Evolutionary conservation across 1,284 basidiomycete genomes (phyloP).

Genomic region (Fomitopsis pinicola): DNA sequence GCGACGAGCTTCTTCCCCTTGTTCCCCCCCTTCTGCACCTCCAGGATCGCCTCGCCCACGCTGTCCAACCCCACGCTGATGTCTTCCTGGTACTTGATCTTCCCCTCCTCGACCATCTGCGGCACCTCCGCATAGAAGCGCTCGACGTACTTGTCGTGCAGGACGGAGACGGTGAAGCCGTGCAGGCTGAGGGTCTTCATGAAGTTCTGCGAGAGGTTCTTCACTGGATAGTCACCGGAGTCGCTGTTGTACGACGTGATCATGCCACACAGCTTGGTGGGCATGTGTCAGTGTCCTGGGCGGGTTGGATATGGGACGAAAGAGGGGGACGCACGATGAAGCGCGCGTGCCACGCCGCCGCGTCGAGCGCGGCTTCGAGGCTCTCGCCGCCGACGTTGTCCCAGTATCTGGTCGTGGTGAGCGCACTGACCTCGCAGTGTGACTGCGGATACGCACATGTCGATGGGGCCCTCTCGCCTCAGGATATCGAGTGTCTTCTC

Average conservation of each 20-base stretch:
- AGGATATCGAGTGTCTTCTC: slow-evolving; percentile 47
- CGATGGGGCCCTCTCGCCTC: slow-evolving; percentile 52
- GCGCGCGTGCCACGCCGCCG: slow-evolving; percentile 45
- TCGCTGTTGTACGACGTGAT: slow-evolving; percentile 28
- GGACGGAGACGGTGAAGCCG: slow-evolving; percentile 54
- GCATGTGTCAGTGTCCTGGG: background rate
- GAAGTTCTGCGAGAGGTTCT: slow-evolving; percentile 37
- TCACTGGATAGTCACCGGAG: slow-evolving; percentile 18
- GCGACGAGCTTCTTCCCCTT: slow-evolving; percentile 53
- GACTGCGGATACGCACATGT: slow-evolving; percentile 32
- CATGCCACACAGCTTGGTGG: slow-evolving; percentile 20
- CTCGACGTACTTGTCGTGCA: slow-evolving; percentile 32
- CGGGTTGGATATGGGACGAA: background rate
- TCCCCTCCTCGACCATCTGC: slow-evolving; percentile 47
- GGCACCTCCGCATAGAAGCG: slow-evolving; percentile 52
- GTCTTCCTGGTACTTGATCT: slow-evolving; percentile 58
- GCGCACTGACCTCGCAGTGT: too few relatives aligned
- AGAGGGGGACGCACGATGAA: slow-evolving; percentile 53
- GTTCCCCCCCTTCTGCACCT: slow-evolving; percentile 54
- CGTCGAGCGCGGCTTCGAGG: slow-evolving; percentile 51
- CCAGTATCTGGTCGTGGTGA: slow-evolving; percentile 30
- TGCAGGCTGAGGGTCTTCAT: slow-evolving; percentile 47
- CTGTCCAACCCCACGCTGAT: slow-evolving; percentile 46
- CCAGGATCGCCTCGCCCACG: slow-evolving; percentile 48
- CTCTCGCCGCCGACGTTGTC: slow-evolving; percentile 66